These are phyloP conservation scores for Heteromeles arbutifolia DNA, from an alignment of 306 rosid species.

Conservation along the genomic window DNA sequence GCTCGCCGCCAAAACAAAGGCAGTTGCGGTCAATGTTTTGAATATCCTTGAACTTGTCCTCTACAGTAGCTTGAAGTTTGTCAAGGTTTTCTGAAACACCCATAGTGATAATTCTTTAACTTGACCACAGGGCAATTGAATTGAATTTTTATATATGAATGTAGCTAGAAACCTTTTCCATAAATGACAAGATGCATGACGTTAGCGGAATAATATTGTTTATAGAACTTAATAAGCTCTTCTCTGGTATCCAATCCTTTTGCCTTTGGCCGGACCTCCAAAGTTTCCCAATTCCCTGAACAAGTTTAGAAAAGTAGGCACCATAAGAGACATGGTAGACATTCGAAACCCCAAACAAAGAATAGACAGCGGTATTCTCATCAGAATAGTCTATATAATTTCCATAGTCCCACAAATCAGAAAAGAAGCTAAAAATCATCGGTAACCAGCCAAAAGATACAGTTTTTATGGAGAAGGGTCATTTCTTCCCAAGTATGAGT, in stretches of 20 bases:
- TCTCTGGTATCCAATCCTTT: slow-evolving; percentile 75
- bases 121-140: not conserved
- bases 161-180: slow-evolving; percentile 56
- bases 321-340: slow-evolving; percentile 1
- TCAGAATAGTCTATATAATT: not conserved
- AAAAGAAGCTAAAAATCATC: not conserved
- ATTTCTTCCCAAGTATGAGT: not conserved
- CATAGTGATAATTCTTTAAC: slow-evolving; percentile 8
- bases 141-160: slow-evolving; percentile 8
- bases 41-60: slow-evolving; percentile 72
- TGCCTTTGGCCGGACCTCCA: slow-evolving; percentile 85
- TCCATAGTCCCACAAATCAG: not conserved
- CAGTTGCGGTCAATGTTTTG: slow-evolving; percentile 40
- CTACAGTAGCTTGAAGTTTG: slow-evolving; percentile 70
- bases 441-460: not conserved
- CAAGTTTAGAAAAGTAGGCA: slow-evolving; percentile 5
- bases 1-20: slow-evolving; percentile 47
- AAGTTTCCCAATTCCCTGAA: slow-evolving; percentile 87
- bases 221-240: slow-evolving; percentile 77
- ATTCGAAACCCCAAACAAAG: not conserved
- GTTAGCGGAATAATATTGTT: slow-evolving; percentile 81
- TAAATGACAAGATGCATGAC: slow-evolving; percentile 78
- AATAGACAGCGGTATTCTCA: not conserved
- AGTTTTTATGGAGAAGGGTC: not conserved
- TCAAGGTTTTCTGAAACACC: slow-evolving; percentile 65